A percentile compares a stretch with the other conserved stretches of the same genome.
phyloP scores from a whole-genome alignment of 176 grass and related monocot genomes.

The Musa beccarii region DNA sequence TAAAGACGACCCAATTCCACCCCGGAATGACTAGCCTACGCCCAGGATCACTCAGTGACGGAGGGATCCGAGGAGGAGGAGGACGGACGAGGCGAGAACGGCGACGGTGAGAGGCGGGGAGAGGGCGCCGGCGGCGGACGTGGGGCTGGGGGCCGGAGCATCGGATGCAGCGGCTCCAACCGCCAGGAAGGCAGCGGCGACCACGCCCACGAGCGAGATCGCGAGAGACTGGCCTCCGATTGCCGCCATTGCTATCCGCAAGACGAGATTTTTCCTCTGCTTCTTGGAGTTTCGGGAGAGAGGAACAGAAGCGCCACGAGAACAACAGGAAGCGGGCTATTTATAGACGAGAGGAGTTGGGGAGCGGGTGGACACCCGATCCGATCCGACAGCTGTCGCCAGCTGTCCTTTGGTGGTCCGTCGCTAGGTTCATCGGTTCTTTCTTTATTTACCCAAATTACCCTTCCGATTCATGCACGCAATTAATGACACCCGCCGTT shows the following conservation, averaged over 20 bases:
- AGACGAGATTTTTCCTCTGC: too few species aligned
- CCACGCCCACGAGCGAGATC: slow-evolving; percentile 12
- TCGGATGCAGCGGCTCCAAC: slow-evolving; percentile 43
- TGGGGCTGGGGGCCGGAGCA: slow-evolving; percentile 59
- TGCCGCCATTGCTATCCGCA: background rate
- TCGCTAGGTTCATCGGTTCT: background rate
- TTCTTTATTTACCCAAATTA: too few species aligned
- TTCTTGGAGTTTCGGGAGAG: too few species aligned
- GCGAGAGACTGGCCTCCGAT: background rate
- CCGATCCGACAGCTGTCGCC: slow-evolving; percentile 6
- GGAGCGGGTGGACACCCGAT: background rate
- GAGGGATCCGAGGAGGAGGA: slow-evolving; percentile 41
- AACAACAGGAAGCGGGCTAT: background rate
- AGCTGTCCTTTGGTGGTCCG: background rate
- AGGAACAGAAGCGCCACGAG: background rate
- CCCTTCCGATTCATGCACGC: too few species aligned
- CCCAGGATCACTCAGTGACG: slow-evolving; percentile 28
- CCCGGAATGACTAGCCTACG: background rate
- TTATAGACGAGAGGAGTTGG: background rate
- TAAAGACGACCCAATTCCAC: background rate
- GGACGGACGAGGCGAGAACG: slow-evolving; percentile 50
- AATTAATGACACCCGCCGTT: too few species aligned
- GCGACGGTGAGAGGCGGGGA: slow-evolving; percentile 32
- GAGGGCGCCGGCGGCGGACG: slow-evolving; percentile 29
- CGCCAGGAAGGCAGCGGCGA: slow-evolving; percentile 30